Conservation (phyloP, 1,284 basidiomycete species). For the Stygiomarasmius scandens region DNA sequence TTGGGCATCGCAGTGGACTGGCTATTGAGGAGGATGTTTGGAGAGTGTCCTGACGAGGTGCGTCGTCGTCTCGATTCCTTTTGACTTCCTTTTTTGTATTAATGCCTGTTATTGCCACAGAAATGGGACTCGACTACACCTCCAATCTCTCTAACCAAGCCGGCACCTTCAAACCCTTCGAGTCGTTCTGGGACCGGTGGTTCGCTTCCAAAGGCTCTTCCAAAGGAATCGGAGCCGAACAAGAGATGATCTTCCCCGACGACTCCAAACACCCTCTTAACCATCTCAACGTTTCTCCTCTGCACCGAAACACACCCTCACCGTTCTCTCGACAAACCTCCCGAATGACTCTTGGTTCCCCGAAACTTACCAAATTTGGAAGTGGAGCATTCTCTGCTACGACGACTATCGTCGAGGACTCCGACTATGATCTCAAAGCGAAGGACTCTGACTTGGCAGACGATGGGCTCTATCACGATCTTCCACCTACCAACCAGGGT, state of each 20-base stretch:
- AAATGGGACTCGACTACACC: slow-evolving; percentile 68
- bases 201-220: slow-evolving; percentile 28
- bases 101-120: slow-evolving; percentile 32
- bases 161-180: slow-evolving; percentile 51
- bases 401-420: neutral
- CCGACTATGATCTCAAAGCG: neutral
- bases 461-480: neutral
- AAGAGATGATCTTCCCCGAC: slow-evolving; percentile 30
- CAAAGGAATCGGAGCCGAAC: slow-evolving; percentile 1
- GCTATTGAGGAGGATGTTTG: slow-evolving; percentile 54
- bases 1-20: slow-evolving; percentile 54
- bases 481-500: too few relatives aligned
- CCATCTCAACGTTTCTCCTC: neutral
- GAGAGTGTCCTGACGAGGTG: slow-evolving; percentile 71
- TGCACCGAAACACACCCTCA: neutral
- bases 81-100: neutral
- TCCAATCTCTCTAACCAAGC: slow-evolving; percentile 49
- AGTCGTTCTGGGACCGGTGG: slow-evolving; percentile 54
- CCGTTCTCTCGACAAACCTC: neutral
- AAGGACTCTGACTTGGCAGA: neutral
- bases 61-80: slow-evolving; percentile 17
- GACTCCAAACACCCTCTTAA: slow-evolving; percentile 14
- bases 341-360: neutral
- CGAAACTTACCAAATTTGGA: too few relatives aligned
- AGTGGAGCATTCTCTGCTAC: neutral